These are phyloP conservation scores for Batrachochytrium dendrobatidis DNA, from an alignment of 371 early-diverging fungal genomes.

Conservation along the genomic window DNA sequence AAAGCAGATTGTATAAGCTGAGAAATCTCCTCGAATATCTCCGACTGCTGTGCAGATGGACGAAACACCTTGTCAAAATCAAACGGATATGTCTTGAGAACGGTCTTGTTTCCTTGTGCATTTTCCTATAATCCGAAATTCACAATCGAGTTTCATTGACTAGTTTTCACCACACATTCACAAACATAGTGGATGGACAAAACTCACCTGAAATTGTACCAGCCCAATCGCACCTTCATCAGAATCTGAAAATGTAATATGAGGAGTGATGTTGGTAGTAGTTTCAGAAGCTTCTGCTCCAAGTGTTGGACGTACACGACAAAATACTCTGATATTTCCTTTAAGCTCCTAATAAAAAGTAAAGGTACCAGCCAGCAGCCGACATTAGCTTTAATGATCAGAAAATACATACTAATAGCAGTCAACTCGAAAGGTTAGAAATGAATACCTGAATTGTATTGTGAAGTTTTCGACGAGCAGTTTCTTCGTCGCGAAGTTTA, in stretches of 20 bases:
- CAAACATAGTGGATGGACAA: no score
- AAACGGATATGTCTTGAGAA: conserved; percentile 53
- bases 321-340: conserved; percentile 97
- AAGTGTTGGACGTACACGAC: conserved; percentile 81
- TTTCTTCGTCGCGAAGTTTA: conserved; percentile 68
- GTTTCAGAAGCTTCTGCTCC: not conserved
- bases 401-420: not conserved
- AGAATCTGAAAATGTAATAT: not conserved
- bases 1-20: conserved; percentile 92
- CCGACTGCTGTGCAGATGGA: conserved; percentile 61
- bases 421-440: not conserved
- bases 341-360: conserved; percentile 64
- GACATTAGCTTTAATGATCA: not conserved
- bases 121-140: conserved; percentile 19
- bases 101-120: conserved; percentile 20
- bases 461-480: conserved; percentile 70
- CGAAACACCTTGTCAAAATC: conserved; percentile 80
- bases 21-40: conserved; percentile 91
- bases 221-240: conserved; percentile 43
- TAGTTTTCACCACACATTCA: not conserved
- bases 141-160: not conserved
- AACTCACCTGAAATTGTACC: conserved; percentile 28
- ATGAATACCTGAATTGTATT: conserved; percentile 75
- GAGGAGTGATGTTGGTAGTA: not conserved
- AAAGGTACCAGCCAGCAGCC: not conserved